Conservation (phyloP, 495 filamentous ascomycete genomes). For the Glutinoglossum americanum region DNA sequence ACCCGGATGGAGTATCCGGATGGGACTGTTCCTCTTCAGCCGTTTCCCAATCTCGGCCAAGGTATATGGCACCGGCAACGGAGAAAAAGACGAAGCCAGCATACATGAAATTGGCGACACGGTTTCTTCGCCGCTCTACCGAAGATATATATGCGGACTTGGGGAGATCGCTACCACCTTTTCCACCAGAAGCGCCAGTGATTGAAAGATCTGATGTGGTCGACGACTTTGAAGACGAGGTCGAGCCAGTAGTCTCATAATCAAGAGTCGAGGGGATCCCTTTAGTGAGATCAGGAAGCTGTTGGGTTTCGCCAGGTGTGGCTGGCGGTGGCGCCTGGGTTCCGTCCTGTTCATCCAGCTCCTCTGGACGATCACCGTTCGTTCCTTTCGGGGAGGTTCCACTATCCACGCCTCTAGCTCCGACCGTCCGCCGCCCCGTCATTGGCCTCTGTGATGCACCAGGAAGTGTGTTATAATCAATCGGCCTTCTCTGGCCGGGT, state of each 20-base stretch:
- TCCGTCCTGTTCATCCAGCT: constrained; percentile 18
- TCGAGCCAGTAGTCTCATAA: constrained; percentile 34
- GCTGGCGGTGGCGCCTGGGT: constrained; percentile 22
- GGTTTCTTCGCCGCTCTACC: constrained; percentile 53
- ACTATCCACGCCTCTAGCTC: background rate
- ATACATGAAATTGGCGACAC: constrained; percentile 47
- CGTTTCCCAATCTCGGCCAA: constrained; percentile 70
- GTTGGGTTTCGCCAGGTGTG: constrained; percentile 13
- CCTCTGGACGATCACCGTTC: background rate
- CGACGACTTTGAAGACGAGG: constrained; percentile 17
- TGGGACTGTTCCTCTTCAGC: constrained; percentile 45
- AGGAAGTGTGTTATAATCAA: constrained; percentile 22
- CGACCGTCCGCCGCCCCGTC: background rate
- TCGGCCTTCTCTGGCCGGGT: constrained; percentile 15
- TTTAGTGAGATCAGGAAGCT: constrained; percentile 71
- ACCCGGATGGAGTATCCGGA: constrained; percentile 47
- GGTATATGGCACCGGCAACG: constrained; percentile 35
- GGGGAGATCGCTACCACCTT: constrained; percentile 38
- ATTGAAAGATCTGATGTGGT: constrained; percentile 24
- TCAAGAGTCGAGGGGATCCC: constrained; percentile 83
- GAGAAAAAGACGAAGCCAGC: constrained; percentile 26
- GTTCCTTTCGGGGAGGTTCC: background rate
- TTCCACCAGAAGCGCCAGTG: constrained; percentile 26
- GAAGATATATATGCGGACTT: constrained; percentile 82
- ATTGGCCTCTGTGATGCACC: constrained; percentile 1